Evolutionary conservation across 2,329 filamentous ascomycete genomes (phyloP).

Genomic region (Trichoderma hamatum): DNA sequence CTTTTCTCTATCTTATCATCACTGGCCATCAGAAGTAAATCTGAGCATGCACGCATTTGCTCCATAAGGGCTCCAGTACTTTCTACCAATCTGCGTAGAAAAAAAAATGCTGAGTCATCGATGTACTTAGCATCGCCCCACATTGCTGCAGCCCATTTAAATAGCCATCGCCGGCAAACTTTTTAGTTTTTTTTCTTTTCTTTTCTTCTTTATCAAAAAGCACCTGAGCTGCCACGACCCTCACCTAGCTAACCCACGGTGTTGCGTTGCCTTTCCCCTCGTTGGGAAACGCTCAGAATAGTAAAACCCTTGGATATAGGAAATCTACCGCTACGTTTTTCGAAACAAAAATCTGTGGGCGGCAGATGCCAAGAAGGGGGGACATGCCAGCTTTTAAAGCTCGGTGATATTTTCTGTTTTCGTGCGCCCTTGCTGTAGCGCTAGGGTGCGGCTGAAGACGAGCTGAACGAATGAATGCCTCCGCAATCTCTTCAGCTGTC

Average conservation of each 20-base stretch:
- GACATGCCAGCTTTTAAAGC: constrained; percentile 46
- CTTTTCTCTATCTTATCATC: not conserved
- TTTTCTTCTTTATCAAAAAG: constrained; percentile 64
- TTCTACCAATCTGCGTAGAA: not conserved
- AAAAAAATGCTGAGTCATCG: constrained; percentile 22
- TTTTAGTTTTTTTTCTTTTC: constrained; percentile 42
- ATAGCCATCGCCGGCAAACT: constrained; percentile 30
- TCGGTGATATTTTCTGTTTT: not conserved
- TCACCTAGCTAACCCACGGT: constrained; percentile 60
- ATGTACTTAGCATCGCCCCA: constrained; percentile 31
- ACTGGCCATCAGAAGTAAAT: not conserved
- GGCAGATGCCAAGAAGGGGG: constrained; percentile 65
- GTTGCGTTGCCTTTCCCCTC: constrained; percentile 62
- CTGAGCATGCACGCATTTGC: not conserved
- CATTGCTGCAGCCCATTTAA: constrained; percentile 20
- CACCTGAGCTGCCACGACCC: constrained; percentile 66
- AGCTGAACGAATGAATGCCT: not conserved
- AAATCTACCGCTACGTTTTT: constrained; percentile 58
- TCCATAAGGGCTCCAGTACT: not conserved
- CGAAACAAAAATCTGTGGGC: constrained; percentile 44
- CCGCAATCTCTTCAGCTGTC: not conserved
- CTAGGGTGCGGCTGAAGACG: not conserved
- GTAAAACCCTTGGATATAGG: constrained; percentile 63
- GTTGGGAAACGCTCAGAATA: constrained; percentile 60
- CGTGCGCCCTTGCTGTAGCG: constrained; percentile 18